Base-by-base conservation (phyloP, 495 filamentous ascomycete species). In the Penicillium dipodomyicola region DNA sequence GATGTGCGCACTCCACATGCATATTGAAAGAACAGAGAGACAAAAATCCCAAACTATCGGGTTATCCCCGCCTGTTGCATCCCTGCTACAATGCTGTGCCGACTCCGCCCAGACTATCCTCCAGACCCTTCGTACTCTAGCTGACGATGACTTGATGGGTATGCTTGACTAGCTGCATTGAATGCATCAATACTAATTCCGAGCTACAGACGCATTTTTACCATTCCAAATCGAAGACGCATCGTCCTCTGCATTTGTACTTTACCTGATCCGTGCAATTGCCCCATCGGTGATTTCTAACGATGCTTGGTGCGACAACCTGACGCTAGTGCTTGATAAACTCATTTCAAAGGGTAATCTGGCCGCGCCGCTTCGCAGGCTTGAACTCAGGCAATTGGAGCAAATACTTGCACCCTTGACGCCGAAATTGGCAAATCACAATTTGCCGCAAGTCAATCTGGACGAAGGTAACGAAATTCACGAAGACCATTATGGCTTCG, bases 141-240 rank as follows among this genome's bases (percentile, higher is more conserved):
- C 62, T 14, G 69, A 72, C 22, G 67, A 69, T 52, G 67, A 71
- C 19, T 54, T 71, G 15, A 48, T 71, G 32, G 66, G 68, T 69
- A 59, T 30, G 58, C 44, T 25, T n/a, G 20, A 46, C 1, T 17
- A 19, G 4, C 8, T 10, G 8, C 4, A 2, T 8, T 3, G 11
- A 33, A 5, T 14, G n/a, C 12, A 1, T 3, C 6, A 47, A 10
- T 9, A 3, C 9, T 49, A 5, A 46, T 20, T 43, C 2, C 1
- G 19, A 7, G 3, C n/a, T 35, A 23, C n/a, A 70, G 69, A 72
- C 39, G 65, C 65, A 39, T 72, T 72, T 11, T 50, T 72, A 29
- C 67, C 69, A 2, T 72, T 70, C 27, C 69, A 72, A 49, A 57
- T 72, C 15, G 69, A 72, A 56, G 67, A 68, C 7, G 67, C 67